A percentile compares a stretch with the other conserved stretches of the same genome.
phyloP scores from a whole-genome alignment of 1,284 basidiomycete genomes.

The Microbotryomycetes sp. region DNA sequence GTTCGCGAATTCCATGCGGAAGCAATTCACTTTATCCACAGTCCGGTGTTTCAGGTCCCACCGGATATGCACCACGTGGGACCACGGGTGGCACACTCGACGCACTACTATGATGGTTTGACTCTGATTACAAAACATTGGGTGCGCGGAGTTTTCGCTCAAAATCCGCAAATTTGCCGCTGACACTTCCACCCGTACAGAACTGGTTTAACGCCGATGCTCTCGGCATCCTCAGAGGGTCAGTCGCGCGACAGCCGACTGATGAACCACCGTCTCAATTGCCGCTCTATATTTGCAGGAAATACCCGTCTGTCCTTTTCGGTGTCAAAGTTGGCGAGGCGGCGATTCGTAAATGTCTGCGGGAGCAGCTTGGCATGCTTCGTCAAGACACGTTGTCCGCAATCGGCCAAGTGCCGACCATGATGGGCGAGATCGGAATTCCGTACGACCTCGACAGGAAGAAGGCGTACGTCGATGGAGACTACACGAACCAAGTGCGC shows the following conservation, averaged over 20 bases:
- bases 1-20: slow-evolving; percentile 70
- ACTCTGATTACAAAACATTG: slow-evolving; percentile 48
- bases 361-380: slow-evolving; percentile 74
- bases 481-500: slow-evolving; percentile 55
- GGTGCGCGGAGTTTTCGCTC: slow-evolving; percentile 11
- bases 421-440: slow-evolving; percentile 93
- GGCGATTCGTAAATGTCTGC: slow-evolving; percentile 73
- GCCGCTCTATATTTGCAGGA: no score
- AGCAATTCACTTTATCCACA: slow-evolving; percentile 83
- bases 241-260: no score
- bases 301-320: slow-evolving; percentile 57
- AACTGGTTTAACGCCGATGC: slow-evolving; percentile 81
- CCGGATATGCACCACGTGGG: slow-evolving; percentile 26
- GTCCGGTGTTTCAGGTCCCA: slow-evolving; percentile 72
- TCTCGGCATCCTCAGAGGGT: slow-evolving; percentile 64
- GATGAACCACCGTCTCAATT: no score
- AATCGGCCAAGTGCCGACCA: slow-evolving; percentile 68
- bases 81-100: slow-evolving; percentile 63
- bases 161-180: no score
- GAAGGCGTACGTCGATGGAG: slow-evolving; percentile 47
- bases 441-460: slow-evolving; percentile 71
- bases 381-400: slow-evolving; percentile 57
- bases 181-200: slow-evolving; percentile 38
- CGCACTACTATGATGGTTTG: slow-evolving; percentile 93
- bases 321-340: slow-evolving; percentile 61